Conservation (phyloP, 768 basidiomycete species). For the Trametes punicea region DNA sequence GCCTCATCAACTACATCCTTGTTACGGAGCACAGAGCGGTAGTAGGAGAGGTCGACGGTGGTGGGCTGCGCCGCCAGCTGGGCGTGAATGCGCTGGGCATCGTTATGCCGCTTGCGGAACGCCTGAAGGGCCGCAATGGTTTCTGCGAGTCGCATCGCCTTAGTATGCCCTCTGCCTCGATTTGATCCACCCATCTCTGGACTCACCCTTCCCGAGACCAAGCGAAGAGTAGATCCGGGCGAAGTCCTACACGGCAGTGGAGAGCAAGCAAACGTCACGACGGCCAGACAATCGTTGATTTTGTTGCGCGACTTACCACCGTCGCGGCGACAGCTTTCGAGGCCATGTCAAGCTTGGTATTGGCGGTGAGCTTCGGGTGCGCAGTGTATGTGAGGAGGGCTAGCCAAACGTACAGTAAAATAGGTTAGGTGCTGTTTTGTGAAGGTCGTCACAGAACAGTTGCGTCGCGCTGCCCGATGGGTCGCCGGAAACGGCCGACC, state of each 20-base stretch:
- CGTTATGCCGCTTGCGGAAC: conserved; percentile 93
- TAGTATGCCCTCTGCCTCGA: neutral
- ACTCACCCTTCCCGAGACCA: conserved; percentile 82
- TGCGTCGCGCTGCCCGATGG: conserved; percentile 14
- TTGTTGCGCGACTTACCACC: conserved; percentile 36
- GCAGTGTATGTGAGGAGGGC: neutral
- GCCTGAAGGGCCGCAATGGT: conserved; percentile 87
- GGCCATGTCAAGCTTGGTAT: conserved; percentile 45
- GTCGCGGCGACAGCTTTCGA: conserved; percentile 68
- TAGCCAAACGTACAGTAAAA: conserved; percentile 17
- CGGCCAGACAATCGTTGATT: neutral
- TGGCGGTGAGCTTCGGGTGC: neutral
- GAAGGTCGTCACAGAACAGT: conserved; percentile 16
- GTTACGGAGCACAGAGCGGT: conserved; percentile 91
- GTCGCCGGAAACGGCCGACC: conserved; percentile 23
- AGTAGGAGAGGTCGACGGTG: conserved; percentile 87
- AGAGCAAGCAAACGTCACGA: conserved; percentile 11
- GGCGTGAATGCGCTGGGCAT: conserved; percentile 73
- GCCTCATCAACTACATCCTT: conserved; percentile 87
- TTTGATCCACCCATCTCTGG: neutral
- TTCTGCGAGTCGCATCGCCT: conserved; percentile 45
- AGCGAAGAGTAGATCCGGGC: conserved; percentile 78
- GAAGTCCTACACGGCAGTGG: conserved; percentile 63
- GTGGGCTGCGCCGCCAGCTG: conserved; percentile 68
- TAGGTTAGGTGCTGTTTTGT: conserved; percentile 14